A percentile compares a stretch with the other conserved stretches of the same genome.
Evolutionary conservation across 345 rosid genomes (phyloP).

Genomic region (Eucalyptus tenuipes): DNA sequence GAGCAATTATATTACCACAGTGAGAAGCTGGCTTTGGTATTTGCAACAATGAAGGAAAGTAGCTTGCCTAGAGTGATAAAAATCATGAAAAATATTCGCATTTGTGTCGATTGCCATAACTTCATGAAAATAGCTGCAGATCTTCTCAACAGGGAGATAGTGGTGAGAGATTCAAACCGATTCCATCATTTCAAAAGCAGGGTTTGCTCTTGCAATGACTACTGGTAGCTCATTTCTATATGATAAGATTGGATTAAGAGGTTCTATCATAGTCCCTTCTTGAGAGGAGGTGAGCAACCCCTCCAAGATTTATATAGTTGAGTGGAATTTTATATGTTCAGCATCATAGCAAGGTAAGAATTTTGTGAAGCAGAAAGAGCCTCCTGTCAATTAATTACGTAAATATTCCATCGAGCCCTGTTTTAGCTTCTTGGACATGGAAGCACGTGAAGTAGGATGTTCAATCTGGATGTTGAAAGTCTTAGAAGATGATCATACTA

Average conservation of each 20-base stretch:
- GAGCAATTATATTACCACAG: slow-evolving; percentile 62
- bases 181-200: slow-evolving; percentile 67
- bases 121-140: slow-evolving; percentile 77
- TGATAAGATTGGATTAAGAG: not conserved
- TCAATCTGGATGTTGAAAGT: not conserved
- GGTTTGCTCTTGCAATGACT: slow-evolving; percentile 71
- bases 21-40: slow-evolving; percentile 78
- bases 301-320: not conserved
- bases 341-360: not conserved
- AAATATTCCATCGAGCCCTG: not conserved
- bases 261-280: not conserved
- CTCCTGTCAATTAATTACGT: not conserved
- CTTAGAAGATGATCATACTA: not conserved
- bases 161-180: slow-evolving; percentile 73
- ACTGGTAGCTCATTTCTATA: slow-evolving; percentile 27
- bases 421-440: not conserved
- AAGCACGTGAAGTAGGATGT: not conserved
- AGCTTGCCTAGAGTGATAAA: slow-evolving; percentile 19
- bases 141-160: slow-evolving; percentile 51
- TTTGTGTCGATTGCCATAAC: slow-evolving; percentile 81
- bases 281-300: not conserved
- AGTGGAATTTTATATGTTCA: not conserved
- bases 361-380: not conserved
- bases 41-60: slow-evolving; percentile 35
- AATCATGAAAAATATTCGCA: slow-evolving; percentile 72